Evolutionary conservation across 1,284 basidiomycete species (phyloP).

Genomic region (Xanthoconium separans): DNA sequence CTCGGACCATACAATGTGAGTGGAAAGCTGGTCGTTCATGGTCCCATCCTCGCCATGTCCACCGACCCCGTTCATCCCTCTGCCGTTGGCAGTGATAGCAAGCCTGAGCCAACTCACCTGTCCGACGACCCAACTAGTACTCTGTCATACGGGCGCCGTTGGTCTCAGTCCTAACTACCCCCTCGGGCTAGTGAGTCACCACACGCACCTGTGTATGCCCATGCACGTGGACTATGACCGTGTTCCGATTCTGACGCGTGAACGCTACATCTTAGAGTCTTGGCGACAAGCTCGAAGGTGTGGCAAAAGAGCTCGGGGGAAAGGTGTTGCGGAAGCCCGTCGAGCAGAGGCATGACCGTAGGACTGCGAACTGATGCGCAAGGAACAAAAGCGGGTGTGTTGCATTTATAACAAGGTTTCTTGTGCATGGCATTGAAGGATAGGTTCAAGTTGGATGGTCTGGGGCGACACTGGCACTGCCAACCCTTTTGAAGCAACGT

Average conservation of each 20-base stretch:
- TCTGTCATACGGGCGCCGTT: constrained; percentile 19
- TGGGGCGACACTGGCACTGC: no score
- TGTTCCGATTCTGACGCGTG: neutral
- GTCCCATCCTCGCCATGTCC: constrained; percentile 19
- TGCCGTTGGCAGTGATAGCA: neutral
- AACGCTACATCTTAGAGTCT: constrained; percentile 30
- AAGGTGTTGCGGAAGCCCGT: constrained; percentile 48
- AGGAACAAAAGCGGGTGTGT: constrained; percentile 41
- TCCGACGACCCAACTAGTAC: no score
- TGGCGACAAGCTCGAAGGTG: constrained; percentile 47
- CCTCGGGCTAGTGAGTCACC: constrained; percentile 12
- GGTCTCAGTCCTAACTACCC: constrained; percentile 27
- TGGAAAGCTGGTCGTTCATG: no score
- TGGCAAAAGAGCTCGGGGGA: constrained; percentile 52
- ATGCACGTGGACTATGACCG: neutral
- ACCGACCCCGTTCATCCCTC: constrained; percentile 7
- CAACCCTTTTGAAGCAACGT: no score
- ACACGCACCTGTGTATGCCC: neutral
- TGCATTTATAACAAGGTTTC: neutral
- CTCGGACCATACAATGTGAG: no score
- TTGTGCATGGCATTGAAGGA: neutral
- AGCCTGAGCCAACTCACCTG: no score
- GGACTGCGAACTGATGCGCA: constrained; percentile 48
- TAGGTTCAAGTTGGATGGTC: no score
- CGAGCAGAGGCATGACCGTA: constrained; percentile 46